Evolutionary conservation across 805 yeast genomes (phyloP), one percentile per base, ranked within the genome.

Genomic region (Nakazawaea peltata): DNA sequence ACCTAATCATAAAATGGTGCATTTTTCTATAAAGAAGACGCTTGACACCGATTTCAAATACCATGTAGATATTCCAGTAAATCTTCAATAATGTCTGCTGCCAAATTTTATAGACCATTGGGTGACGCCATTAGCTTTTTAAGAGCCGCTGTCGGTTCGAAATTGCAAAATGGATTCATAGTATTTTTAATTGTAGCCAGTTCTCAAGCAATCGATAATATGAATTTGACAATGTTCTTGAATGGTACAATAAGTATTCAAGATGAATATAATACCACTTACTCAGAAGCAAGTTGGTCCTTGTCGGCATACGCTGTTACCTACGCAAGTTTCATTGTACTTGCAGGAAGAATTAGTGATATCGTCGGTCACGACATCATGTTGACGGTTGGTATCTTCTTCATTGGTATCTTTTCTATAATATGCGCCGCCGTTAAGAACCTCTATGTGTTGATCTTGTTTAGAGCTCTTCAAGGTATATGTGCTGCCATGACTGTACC

Each of bases 381-480:
- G 4, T 54, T 51, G 32, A 34, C 46, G 1, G 17, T 36, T n/a
- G 56, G 59, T 15, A 28, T 53, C 23, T 40, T 44, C 19, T 13
- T 39, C 11, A 37, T 51, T 27, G 45, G 53, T 3, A 28, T 59
- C 1, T 45, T 48, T 27, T 48, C 61, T 4, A 40, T 61, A 18
- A 39, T 60, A 4, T 41, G 48, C 34, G 64, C 57, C 0, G 40
- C 48, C 8, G 52, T 58, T 23, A 50, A 50, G 18, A 45, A 54
- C 14, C 37, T 56, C 27, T 49, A 52, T 22, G 59, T 46, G 1
- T 41, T 61, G 36, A 53, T 59, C 17, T 53, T 61, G 0, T 49
- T 61, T 31, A 47, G 67, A 42, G 64, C 63, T 0, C 29, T 61
- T 1, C 66, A 61, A 40, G 67, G 67, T 3, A 40, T 59, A 12